Base-by-base conservation (phyloP, 495 filamentous ascomycete genomes). In the Aspergillus egyptiacus region DNA sequence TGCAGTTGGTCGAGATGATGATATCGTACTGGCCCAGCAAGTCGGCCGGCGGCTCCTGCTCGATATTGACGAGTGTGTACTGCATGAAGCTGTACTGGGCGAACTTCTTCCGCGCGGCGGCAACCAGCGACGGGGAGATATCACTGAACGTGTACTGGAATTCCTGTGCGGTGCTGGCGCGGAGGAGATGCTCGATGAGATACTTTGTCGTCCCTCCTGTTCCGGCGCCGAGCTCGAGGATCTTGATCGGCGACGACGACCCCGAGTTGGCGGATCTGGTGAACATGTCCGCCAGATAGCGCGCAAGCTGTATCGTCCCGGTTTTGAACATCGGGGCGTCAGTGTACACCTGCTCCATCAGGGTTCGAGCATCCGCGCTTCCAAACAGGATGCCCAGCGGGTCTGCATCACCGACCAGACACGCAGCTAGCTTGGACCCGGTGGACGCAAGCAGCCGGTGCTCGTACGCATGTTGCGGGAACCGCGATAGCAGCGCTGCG, bases 91-190 rank as follows among this genome's bases (percentile, higher is more conserved):
- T 23, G 28, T 63, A 58, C 7, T 44, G 19, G n/a, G 49, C 27
- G 39, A 69, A 72, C 6, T 54, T 63, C n/a, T 57, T 57, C 23
- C 55, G 57, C 1, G 64, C 70, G 1, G 43, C 37, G 0, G 64
- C 50, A 0, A 77, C 69, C 1, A 78, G 58, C 0, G 68, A 65
- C 1, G 63, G 35, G 0, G 66, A 67, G 4, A 76, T 39, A 34
- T 78, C 75, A 0, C 70, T 75, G 50, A 78, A 74, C 0, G 68
- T 73, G 37, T 78, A 78, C 25, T 61, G 46, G 51, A 75, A 50
- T 0, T 36, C 46, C 2, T 61, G 48, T 8, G 32, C 4, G 23
- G 14, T 0, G 17, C 7, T 7, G 27, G 5, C 19, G 28, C 20
- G 11, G n/a, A n/a, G n/a, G n/a, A 46, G 30, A 3, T 34, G n/a